phyloP scores from a whole-genome alignment of 345 rosid species.

The Boechera retrofracta region DNA sequence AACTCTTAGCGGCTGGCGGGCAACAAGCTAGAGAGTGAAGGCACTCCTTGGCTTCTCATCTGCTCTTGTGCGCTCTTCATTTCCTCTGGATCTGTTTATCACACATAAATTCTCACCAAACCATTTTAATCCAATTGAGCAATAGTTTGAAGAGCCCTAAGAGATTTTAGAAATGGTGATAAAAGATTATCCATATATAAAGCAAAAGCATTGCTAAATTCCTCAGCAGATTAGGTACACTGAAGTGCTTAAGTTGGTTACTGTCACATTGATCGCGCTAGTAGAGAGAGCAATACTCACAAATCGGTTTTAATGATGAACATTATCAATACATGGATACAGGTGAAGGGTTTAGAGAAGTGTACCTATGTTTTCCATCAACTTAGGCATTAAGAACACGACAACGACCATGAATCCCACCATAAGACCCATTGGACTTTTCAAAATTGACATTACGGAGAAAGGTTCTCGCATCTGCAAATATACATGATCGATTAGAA shows the following conservation, averaged over 20 bases:
- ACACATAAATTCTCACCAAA: constrained; percentile 28
- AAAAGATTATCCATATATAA: neutral
- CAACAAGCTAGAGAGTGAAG: constrained; percentile 77
- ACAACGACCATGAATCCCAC: constrained; percentile 94
- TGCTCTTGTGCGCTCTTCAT: constrained; percentile 91
- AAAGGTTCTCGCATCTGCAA: constrained; percentile 92
- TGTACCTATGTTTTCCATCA: constrained; percentile 93
- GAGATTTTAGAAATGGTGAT: neutral
- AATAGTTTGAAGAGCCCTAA: constrained; percentile 1
- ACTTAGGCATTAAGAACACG: constrained; percentile 91
- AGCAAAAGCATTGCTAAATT: neutral
- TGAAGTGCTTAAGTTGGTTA: constrained; percentile 4
- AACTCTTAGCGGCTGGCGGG: constrained; percentile 53
- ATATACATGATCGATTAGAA: constrained; percentile 20
- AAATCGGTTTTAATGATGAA: constrained; percentile 6
- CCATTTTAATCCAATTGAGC: neutral
- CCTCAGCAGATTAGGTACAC: constrained; percentile 22
- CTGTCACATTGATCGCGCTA: neutral
- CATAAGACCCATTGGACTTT: constrained; percentile 99
- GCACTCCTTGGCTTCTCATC: constrained; percentile 95
- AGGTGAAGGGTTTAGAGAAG: constrained; percentile 12
- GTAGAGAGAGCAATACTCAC: constrained; percentile 5
- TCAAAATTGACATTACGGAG: constrained; percentile 75
- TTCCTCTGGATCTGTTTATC: constrained; percentile 88
- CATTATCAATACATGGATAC: constrained; percentile 14